Evolutionary conservation across 768 basidiomycete genomes (phyloP).

Genomic region (Lentinula edodes): DNA sequence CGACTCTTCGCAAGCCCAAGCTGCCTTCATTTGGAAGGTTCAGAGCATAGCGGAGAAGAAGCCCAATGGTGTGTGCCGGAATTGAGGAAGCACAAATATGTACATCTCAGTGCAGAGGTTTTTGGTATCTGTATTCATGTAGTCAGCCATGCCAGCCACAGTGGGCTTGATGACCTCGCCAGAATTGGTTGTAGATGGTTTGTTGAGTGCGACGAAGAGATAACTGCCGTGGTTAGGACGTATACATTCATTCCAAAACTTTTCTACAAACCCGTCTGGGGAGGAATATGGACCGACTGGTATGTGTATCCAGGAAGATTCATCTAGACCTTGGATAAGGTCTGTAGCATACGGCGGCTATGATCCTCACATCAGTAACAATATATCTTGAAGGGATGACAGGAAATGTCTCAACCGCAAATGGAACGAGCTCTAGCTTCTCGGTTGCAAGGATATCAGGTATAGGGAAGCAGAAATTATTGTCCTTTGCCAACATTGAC

Average conservation of each 20-base stretch:
- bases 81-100: conserved; percentile 40
- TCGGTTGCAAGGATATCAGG: conserved; percentile 39
- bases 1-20: conserved; percentile 47
- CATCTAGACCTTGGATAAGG: neutral
- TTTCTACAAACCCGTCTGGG: neutral
- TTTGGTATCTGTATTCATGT: conserved; percentile 22
- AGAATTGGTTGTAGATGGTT: neutral
- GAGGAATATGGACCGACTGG: neutral
- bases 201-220: neutral
- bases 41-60: conserved; percentile 33
- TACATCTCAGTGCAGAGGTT: conserved; percentile 42
- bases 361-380: neutral
- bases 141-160: neutral
- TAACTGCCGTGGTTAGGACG: neutral
- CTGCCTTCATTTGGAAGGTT: conserved; percentile 32
- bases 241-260: neutral
- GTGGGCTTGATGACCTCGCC: neutral
- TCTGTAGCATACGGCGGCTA: neutral
- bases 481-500: neutral
- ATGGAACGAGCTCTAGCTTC: conserved; percentile 43
- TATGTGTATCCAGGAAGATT: neutral
- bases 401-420: conserved; percentile 27
- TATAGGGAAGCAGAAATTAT: conserved; percentile 48
- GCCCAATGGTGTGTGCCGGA: conserved; percentile 39
- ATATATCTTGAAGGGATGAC: neutral